Evolutionary conservation across 352 stramenopile species (phyloP).

Genomic region (Phytopythium cucurbitacearum): DNA sequence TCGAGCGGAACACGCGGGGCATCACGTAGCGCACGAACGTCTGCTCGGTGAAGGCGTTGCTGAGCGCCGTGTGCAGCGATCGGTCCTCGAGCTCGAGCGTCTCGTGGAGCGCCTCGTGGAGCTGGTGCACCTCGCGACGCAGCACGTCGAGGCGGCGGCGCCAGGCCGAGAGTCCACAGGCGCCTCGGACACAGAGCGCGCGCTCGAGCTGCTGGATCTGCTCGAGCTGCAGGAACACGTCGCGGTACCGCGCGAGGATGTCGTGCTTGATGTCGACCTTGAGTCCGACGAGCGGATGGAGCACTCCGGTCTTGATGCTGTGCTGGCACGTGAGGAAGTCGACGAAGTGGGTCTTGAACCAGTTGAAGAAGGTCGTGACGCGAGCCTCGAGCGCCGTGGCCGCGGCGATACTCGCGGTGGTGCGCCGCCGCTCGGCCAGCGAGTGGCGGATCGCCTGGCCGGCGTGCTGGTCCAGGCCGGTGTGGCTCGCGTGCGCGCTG

Average conservation of each 20-base stretch:
- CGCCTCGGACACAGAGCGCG: conserved; percentile 34
- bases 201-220: conserved; percentile 57
- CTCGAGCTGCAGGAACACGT: conserved; percentile 50
- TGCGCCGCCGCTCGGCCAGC: too few relatives aligned
- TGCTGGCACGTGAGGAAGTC: conserved; percentile 70
- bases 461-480: conserved; percentile 19
- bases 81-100: conserved; percentile 78
- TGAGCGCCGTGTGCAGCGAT: conserved; percentile 53
- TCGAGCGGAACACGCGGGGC: conserved; percentile 68
- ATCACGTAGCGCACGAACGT: conserved; percentile 75
- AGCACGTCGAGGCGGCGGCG: conserved; percentile 56
- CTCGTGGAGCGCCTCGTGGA: conserved; percentile 62
- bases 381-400: conserved; percentile 35
- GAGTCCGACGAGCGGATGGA: conserved; percentile 54
- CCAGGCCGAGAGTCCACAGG: conserved; percentile 50
- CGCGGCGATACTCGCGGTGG: background rate
- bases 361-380: conserved; percentile 63
- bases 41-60: conserved; percentile 57
- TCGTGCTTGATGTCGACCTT: conserved; percentile 50
- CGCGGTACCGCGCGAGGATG: conserved; percentile 59
- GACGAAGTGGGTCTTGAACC: conserved; percentile 76
- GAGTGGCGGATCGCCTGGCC: background rate
- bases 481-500: conserved; percentile 33
- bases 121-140: conserved; percentile 55
- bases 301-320: conserved; percentile 53